Conservation (phyloP, 1,284 basidiomycete species). For the Leccinum fallax region DNA sequence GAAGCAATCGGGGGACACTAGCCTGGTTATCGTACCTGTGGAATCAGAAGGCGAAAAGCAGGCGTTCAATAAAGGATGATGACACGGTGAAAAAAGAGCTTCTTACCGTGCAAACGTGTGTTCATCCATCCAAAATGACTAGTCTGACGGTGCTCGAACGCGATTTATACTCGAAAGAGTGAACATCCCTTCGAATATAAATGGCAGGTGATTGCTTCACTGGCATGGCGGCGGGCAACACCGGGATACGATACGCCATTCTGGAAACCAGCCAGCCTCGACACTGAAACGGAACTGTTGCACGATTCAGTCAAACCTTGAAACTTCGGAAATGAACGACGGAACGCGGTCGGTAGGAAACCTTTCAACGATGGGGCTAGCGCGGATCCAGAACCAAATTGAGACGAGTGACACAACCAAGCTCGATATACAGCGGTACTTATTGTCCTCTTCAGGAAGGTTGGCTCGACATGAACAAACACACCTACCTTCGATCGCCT, state of each 20-base stretch:
- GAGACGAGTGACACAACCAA: neutral
- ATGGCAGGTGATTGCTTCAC: neutral
- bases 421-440: neutral
- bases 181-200: slow-evolving; percentile 6
- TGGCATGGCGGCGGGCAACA: slow-evolving; percentile 12
- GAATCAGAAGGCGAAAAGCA: neutral
- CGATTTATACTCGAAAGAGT: neutral
- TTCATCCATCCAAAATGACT: neutral
- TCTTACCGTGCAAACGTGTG: slow-evolving; percentile 49
- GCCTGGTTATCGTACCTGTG: slow-evolving; percentile 73
- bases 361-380: neutral
- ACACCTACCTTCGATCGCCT: neutral
- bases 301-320: slow-evolving; percentile 4
- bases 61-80: slow-evolving; percentile 4
- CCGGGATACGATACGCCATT: slow-evolving; percentile 14
- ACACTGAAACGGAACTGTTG: neutral
- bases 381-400: neutral
- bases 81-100: neutral
- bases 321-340: slow-evolving; percentile 17
- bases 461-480: neutral
- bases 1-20: slow-evolving; percentile 11
- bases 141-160: neutral
- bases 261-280: slow-evolving; percentile 1
- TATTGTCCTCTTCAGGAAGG: neutral
- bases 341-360: neutral